These are phyloP conservation scores for Boletus insuetus DNA, from an alignment of 768 basidiomycete species.

Conservation along the genomic window DNA sequence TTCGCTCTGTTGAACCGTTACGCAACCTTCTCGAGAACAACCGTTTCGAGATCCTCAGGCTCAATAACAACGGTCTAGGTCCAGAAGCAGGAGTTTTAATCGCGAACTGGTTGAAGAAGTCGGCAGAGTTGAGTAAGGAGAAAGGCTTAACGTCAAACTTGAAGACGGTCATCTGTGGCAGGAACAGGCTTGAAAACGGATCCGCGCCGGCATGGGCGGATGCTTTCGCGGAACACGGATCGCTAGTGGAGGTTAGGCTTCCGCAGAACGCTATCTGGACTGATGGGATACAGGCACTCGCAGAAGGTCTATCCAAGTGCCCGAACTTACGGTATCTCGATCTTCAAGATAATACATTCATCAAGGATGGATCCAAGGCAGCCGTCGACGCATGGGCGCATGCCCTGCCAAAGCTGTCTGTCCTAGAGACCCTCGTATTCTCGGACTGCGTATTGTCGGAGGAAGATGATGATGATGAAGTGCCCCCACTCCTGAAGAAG, in stretches of 20 bases:
- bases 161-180: constrained; percentile 82
- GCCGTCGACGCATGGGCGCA: constrained; percentile 60
- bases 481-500: constrained; percentile 59
- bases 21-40: constrained; percentile 86
- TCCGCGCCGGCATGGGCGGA: constrained; percentile 80
- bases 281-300: constrained; percentile 82
- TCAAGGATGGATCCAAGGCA: constrained; percentile 57
- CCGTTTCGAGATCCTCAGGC: constrained; percentile 73
- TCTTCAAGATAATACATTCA: constrained; percentile 89
- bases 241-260: constrained; percentile 83
- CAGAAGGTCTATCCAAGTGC: constrained; percentile 68
- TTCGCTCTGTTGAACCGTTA: constrained; percentile 91
- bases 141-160: constrained; percentile 72
- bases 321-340: constrained; percentile 72
- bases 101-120: constrained; percentile 77
- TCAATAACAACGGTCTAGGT: constrained; percentile 97
- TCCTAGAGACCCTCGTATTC: constrained; percentile 76
- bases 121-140: constrained; percentile 63
- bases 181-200: constrained; percentile 94
- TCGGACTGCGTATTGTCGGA: constrained; percentile 86
- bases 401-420: constrained; percentile 66
- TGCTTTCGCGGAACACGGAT: constrained; percentile 83
- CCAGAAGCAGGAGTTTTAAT: constrained; percentile 84
- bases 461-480: constrained; percentile 76
- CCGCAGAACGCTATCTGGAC: constrained; percentile 98